These are phyloP conservation scores for Vaccinium vitisidaea DNA, from an alignment of 148 eudicot genomes.

Conservation along the genomic window DNA sequence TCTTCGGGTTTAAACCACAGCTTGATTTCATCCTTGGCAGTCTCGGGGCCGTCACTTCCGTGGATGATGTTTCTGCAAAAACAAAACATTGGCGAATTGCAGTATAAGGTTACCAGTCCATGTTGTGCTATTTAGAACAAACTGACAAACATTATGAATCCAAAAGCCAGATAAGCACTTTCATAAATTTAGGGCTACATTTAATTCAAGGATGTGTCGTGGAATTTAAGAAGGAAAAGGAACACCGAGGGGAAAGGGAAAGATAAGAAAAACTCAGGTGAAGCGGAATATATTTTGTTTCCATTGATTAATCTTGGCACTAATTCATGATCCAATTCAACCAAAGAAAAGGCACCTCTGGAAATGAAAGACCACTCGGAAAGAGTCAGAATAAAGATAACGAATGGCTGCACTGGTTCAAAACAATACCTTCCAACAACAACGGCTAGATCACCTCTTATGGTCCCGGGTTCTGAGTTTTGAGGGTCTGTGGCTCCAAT, in stretches of 20 bases:
- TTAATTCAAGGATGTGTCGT: background rate
- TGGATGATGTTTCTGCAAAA: slow-evolving; percentile 78
- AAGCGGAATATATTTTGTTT: background rate
- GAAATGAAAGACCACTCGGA: background rate
- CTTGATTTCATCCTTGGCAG: slow-evolving; percentile 88
- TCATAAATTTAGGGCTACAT: background rate
- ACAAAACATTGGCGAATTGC: background rate
- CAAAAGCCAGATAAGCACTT: background rate
- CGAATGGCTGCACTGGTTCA: background rate
- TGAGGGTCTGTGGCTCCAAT: slow-evolving; percentile 99
- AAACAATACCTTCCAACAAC: slow-evolving; percentile 80
- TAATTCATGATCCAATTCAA: background rate
- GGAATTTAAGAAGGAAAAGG: background rate
- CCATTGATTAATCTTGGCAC: background rate
- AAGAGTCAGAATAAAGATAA: background rate
- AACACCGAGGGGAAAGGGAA: background rate
- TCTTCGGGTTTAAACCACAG: slow-evolving; percentile 97
- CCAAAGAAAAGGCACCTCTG: background rate
- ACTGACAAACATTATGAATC: background rate
- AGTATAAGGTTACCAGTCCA: background rate
- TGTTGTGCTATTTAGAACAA: background rate
- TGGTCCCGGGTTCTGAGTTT: slow-evolving; percentile 98
- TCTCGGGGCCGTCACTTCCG: slow-evolving; percentile 98
- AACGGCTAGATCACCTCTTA: slow-evolving; percentile 96
- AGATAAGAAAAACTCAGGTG: background rate